Evolutionary conservation across 2,329 filamentous ascomycete genomes (phyloP).

Genomic region (Moelleriella libera): DNA sequence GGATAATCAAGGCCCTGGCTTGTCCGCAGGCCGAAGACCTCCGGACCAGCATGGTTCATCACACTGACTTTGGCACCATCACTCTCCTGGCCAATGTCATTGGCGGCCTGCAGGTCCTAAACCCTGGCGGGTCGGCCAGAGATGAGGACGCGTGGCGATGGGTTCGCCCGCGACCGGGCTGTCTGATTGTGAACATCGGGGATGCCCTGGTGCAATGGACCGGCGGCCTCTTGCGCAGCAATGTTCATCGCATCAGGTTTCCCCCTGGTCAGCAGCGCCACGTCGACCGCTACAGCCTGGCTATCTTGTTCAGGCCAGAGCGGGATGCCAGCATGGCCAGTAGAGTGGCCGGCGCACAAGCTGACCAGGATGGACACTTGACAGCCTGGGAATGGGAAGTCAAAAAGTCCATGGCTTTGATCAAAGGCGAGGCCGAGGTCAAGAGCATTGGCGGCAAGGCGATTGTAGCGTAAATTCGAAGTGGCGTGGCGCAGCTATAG

Average conservation of each 20-base stretch:
- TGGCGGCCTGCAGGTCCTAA: slow-evolving; percentile 20
- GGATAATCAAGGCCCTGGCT: slow-evolving; percentile 7
- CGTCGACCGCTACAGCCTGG: background rate
- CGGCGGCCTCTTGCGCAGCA: slow-evolving; percentile 10
- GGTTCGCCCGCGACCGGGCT: slow-evolving; percentile 10
- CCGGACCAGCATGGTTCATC: slow-evolving; percentile 13
- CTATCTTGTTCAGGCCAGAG: background rate
- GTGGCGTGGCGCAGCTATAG: too few relatives aligned
- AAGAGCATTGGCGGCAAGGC: background rate
- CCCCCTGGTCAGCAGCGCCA: slow-evolving; percentile 16
- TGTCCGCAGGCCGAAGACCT: slow-evolving; percentile 6
- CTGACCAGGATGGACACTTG: background rate
- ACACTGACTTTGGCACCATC: slow-evolving; percentile 21
- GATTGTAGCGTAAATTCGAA: background rate
- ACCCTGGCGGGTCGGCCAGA: slow-evolving; percentile 5
- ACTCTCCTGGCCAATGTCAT: slow-evolving; percentile 20
- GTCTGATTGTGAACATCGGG: slow-evolving; percentile 10
- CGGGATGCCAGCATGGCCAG: background rate
- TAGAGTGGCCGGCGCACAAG: background rate
- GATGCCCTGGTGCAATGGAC: slow-evolving; percentile 11
- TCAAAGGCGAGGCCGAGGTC: background rate
- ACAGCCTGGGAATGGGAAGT: slow-evolving; percentile 1
- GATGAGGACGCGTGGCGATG: slow-evolving; percentile 9
- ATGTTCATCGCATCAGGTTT: slow-evolving; percentile 10
- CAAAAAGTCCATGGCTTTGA: background rate